These are phyloP conservation scores for Chytriomyces sp. DNA, from an alignment of 192 early-diverging fungal species.

Conservation along the genomic window DNA sequence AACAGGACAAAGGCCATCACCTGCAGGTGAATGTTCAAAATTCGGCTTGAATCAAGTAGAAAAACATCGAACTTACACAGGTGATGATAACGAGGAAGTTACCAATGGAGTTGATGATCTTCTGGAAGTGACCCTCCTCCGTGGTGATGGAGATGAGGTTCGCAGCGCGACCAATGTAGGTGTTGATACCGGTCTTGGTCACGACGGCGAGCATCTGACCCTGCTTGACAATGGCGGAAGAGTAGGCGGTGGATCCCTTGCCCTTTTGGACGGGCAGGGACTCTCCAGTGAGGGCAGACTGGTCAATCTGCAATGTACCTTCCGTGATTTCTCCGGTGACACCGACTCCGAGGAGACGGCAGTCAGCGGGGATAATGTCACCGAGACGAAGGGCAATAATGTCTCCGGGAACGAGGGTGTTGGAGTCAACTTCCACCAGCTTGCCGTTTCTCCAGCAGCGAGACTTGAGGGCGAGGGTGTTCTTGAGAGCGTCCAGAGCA, in stretches of 20 bases:
- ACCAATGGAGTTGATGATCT: constrained; percentile 85
- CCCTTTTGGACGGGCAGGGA: constrained; percentile 85
- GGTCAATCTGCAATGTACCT: constrained; percentile 80
- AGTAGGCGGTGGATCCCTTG: constrained; percentile 83
- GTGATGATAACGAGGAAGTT: constrained; percentile 83
- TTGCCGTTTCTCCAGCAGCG: constrained; percentile 79
- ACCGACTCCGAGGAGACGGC: constrained; percentile 67
- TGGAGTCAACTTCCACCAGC: constrained; percentile 78
- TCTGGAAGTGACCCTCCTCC: constrained; percentile 91
- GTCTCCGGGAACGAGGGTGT: constrained; percentile 86
- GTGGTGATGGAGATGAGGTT: constrained; percentile 87
- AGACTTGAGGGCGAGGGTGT: constrained; percentile 88
- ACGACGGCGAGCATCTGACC: constrained; percentile 91
- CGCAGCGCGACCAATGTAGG: constrained; percentile 91
- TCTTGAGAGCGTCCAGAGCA: constrained; percentile 90
- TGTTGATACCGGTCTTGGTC: constrained; percentile 87
- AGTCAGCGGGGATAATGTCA: constrained; percentile 93
- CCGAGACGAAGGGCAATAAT: constrained; percentile 87
- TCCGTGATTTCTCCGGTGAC: constrained; percentile 68
- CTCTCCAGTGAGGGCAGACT: constrained; percentile 92
- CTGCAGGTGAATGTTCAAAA: background rate
- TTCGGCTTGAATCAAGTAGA: background rate
- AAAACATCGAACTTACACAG: background rate
- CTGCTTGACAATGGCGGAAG: constrained; percentile 91
- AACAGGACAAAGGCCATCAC: constrained; percentile 63